Evolutionary conservation across 257 asterid genomes (phyloP), one percentile per base, ranked within the genome.

Genomic region (Paraleonurus japonicus): DNA sequence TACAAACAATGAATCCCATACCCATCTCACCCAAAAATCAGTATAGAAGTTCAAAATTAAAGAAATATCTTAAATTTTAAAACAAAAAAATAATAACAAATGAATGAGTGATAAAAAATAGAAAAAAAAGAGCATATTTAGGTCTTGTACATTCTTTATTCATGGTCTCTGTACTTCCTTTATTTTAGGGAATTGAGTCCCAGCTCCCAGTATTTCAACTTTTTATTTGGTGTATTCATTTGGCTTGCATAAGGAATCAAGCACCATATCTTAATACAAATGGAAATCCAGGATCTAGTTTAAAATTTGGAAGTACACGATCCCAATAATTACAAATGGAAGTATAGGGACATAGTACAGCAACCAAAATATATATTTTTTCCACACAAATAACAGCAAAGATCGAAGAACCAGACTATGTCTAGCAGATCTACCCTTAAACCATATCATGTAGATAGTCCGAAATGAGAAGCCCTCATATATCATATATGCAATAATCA

Each of bases 391-490:
- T 15, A 9, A 33, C 9, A 43, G 55, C 54, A 37, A 45, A 13
- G 37, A 62, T 70, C 22, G 51, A 62, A 39, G 24, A 61, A 60
- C 57, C 37, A 33, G 51, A 33, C 62, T 24, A 2, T 23, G 16
- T 51, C 45, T 20, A 24, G 13, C 58, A 43, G 65, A 10, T 32
- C 51, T 27, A 69, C 45, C 15, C 54, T 43, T 62, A 24, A 19
- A 50, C 65, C 26, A 67, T 39, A 65, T 71, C 37, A 66, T 20
- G 16, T 57, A 54, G 47, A 43, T 43, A 43, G 59, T 23, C 55
- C 45, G 47, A 23, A 47, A 48, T 59, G 17, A n/a, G 60, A 41
- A 63, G 57, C 53, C 59, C 60, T 48, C 66, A 41, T n/a, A n/a
- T n/a, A 65, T 37, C 47, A 24, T 48, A 13, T 8, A 57, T 43